Percentiles rank a stretch among this genome's conserved stretches.
phyloP scores from a whole-genome alignment of 179 eudicot genomes.

The Gypsophila paniculata region DNA sequence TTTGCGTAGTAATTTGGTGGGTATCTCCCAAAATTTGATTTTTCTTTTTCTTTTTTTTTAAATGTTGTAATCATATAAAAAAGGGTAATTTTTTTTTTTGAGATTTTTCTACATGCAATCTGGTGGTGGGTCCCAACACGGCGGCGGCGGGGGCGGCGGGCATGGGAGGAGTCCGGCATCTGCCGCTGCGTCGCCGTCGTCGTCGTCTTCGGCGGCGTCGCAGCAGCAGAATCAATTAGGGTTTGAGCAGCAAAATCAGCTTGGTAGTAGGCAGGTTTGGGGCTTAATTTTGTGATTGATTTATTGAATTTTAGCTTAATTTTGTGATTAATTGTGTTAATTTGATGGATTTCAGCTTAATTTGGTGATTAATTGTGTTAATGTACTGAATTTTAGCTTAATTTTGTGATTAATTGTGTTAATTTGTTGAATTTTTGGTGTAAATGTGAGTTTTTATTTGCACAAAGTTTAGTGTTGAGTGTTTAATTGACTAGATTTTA shows the following conservation, averaged over 20 bases:
- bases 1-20: conserved; percentile 22
- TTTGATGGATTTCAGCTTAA: neutral
- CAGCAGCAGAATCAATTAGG: conserved; percentile 35
- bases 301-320: conserved; percentile 10
- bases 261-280: conserved; percentile 62
- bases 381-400: no score
- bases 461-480: neutral
- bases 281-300: conserved; percentile 15
- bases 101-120: conserved; percentile 50
- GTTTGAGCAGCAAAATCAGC: conserved; percentile 43
- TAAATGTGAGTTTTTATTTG: neutral
- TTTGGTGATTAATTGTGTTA: no score
- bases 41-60: neutral
- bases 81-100: conserved; percentile 11
- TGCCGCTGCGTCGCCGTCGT: conserved; percentile 70
- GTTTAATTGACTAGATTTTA: neutral
- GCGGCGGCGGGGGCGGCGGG: conserved; percentile 48
- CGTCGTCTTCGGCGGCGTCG: conserved; percentile 75
- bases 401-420: no score
- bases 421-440: neutral
- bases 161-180: conserved; percentile 72
- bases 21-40: conserved; percentile 16
- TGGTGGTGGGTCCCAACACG: conserved; percentile 74
- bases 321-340: conserved; percentile 10
- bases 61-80: no score